A percentile compares a stretch with the other conserved stretches of the same genome.
phyloP scores from a whole-genome alignment of 495 filamentous ascomycete species.

The Haplographium delicatum region DNA sequence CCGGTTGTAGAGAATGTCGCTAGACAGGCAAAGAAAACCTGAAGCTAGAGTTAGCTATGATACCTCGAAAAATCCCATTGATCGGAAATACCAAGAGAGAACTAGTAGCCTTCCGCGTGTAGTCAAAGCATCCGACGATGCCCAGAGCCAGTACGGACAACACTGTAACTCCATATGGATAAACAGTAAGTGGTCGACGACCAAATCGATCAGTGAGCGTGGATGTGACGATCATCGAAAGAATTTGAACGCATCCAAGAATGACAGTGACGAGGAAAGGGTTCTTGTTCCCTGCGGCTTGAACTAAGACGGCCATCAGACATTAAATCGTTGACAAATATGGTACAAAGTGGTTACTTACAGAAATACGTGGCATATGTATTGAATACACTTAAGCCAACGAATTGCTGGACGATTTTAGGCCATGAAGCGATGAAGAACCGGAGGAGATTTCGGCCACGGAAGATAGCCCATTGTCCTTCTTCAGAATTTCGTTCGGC shows the following conservation, averaged over 20 bases:
- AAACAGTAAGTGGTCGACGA: conserved; percentile 32
- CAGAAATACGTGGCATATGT: conserved; percentile 40
- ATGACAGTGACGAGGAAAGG: conserved; percentile 40
- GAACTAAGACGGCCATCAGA: conserved; percentile 24
- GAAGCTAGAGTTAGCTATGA: conserved; percentile 30
- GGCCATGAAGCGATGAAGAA: conserved; percentile 39
- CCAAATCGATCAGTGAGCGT: conserved; percentile 33
- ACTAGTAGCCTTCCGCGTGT: conserved; percentile 28
- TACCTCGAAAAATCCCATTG: background rate
- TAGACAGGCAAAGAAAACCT: conserved; percentile 17
- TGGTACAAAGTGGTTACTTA: conserved; percentile 17
- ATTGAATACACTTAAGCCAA: conserved; percentile 38
- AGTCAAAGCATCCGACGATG: conserved; percentile 39
- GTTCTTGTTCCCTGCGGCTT: conserved; percentile 36
- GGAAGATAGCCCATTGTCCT: conserved; percentile 32
- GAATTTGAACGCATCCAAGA: conserved; percentile 35
- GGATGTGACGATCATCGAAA: conserved; percentile 33
- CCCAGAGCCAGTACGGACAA: conserved; percentile 35
- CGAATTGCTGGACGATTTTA: conserved; percentile 39
- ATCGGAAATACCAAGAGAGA: conserved; percentile 22
- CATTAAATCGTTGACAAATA: background rate
- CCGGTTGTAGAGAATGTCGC: conserved; percentile 37
- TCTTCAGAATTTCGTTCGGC: conserved; percentile 30
- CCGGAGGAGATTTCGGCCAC: conserved; percentile 34
- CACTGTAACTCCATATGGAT: conserved; percentile 32